phyloP scores from a whole-genome alignment of 495 filamentous ascomycete species.

The Alectoria sarmentosa region DNA sequence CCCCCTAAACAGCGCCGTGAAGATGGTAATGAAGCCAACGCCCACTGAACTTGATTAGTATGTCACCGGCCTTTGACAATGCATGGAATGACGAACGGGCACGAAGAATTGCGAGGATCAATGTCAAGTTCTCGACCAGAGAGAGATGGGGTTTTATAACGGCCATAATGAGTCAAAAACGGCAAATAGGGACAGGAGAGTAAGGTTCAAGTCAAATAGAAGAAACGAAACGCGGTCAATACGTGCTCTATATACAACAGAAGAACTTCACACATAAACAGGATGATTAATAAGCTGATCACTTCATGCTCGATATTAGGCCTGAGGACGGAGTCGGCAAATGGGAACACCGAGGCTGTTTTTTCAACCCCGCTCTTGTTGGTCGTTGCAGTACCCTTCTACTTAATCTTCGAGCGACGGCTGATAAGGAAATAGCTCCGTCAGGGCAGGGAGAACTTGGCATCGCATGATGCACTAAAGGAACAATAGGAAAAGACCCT shows the following conservation, averaged over 20 bases:
- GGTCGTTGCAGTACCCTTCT: background rate
- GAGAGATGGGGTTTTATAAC: conserved; percentile 28
- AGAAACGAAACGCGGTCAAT: background rate
- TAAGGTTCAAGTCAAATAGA: background rate
- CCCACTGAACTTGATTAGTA: conserved; percentile 15
- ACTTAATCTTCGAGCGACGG: background rate
- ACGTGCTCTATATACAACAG: background rate
- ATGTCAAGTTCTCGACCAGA: conserved; percentile 35
- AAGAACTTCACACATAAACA: background rate
- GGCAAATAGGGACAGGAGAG: background rate
- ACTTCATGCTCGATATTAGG: background rate
- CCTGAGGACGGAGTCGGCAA: background rate
- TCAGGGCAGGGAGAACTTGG: background rate
- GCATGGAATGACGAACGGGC: conserved; percentile 13
- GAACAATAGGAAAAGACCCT: too few relatives aligned
- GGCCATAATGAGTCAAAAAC: background rate
- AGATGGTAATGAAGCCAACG: conserved; percentile 27
- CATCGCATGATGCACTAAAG: background rate
- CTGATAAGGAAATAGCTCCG: background rate
- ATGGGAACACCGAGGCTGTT: background rate
- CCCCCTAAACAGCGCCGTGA: conserved; percentile 37
- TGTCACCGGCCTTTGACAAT: background rate
- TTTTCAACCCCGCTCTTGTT: background rate
- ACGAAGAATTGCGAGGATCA: conserved; percentile 27
- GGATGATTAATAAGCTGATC: background rate